Percentiles rank a stretch among this genome's conserved stretches.
phyloP scores from a whole-genome alignment of 306 rosid genomes.

The Oxytropis ochrocephala region DNA sequence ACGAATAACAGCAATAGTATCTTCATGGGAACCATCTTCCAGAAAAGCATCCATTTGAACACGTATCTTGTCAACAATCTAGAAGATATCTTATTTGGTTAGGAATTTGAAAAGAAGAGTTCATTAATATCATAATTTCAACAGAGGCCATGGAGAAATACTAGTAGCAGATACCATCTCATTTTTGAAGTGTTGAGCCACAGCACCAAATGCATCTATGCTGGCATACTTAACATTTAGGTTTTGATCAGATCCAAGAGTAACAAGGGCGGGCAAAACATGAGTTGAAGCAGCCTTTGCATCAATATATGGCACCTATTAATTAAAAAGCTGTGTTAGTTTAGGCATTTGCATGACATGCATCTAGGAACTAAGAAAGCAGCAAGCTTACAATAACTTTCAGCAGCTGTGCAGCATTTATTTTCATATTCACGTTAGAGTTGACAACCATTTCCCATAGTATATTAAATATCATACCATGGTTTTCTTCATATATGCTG shows the following conservation, averaged over 20 bases:
- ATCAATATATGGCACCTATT: slow-evolving; percentile 74
- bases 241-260: slow-evolving; percentile 91
- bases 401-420: slow-evolving; percentile 75
- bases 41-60: slow-evolving; percentile 99
- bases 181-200: slow-evolving; percentile 85
- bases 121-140: slow-evolving; percentile 10
- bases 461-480: slow-evolving; percentile 66
- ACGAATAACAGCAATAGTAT: slow-evolving; percentile 80
- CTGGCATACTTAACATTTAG: slow-evolving; percentile 90
- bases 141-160: slow-evolving; percentile 20
- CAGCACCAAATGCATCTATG: slow-evolving; percentile 92
- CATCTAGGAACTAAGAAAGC: slow-evolving; percentile 23
- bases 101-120: slow-evolving; percentile 15
- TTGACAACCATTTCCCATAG: slow-evolving; percentile 99
- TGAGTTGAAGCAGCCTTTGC: slow-evolving; percentile 90
- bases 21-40: slow-evolving; percentile 98
- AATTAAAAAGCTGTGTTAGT: slow-evolving; percentile 13
- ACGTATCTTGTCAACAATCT: slow-evolving; percentile 97
- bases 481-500: slow-evolving; percentile 79
- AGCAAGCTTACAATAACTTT: slow-evolving; percentile 67
- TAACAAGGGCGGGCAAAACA: slow-evolving; percentile 88
- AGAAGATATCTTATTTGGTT: slow-evolving; percentile 20
- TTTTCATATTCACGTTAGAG: slow-evolving; percentile 68
- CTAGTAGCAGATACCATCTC: slow-evolving; percentile 55
- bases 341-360: slow-evolving; percentile 21